Evolutionary conservation across 352 stramenopile genomes (phyloP), one percentile per base, ranked within the genome.

Genomic region (Halophytophthora batemanensis): DNA sequence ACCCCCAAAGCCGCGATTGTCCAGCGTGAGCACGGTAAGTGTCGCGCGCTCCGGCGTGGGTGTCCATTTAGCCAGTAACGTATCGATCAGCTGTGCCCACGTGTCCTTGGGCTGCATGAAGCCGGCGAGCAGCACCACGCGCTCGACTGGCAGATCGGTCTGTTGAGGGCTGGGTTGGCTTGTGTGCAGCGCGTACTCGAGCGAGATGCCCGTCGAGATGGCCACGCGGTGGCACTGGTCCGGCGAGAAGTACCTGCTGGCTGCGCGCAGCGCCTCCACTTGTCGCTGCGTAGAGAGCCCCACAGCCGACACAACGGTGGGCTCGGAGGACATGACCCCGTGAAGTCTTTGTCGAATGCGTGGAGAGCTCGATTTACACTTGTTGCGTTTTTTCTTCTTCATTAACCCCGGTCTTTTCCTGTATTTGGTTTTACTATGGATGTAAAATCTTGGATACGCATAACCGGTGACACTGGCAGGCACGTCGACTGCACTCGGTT

Each of bases 1-100:
- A 17, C 64, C 59, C 8, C 77, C 77, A 17, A 67, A 64, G 23
- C 77, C 77, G 40, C 77, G 71, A 41, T 88, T 88, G 59, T 88
- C 77, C 39, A 85, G 45, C 2, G 72, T 74, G 0, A 79, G 42
- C 43, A 86, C 70, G 41, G 55, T 78, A 13, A 84, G 62, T n/a
- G 66, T 66, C 15, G 55, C 49, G 10, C 54, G 53, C 18, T 56
- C 53, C 33, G 69, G 59, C 18, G 50, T 47, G 15, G 47, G 33
- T n/a, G 53, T 62, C 46, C 66, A 86, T 39, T 76, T 68, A 35
- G 66, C 41, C 28, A 82, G 51, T 6, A 87, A 29, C 35, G 66
- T 51, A 28, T 81, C 64, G 40, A 87, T 64, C 13, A 78, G 63
- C 14, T 72, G 50, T 10, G 71, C 64, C 74, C 71, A 87, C 21